A percentile compares a stretch with the other conserved stretches of the same genome.
phyloP scores from a whole-genome alignment of 495 filamentous ascomycete species.

The Ascobolus immersus region DNA sequence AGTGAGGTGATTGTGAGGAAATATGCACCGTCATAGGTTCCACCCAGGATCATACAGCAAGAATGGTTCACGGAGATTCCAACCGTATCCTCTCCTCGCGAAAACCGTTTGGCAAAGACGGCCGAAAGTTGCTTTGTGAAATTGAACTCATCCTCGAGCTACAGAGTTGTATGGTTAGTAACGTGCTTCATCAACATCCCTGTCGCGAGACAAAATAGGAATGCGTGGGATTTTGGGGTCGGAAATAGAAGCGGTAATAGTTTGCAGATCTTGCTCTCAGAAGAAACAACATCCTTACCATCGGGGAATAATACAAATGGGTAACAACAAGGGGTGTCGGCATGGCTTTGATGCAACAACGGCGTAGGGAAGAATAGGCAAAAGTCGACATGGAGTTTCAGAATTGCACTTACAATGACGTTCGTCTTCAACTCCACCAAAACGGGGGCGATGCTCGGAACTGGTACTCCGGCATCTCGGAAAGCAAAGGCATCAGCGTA shows the following conservation, averaged over 20 bases:
- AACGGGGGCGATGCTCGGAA: slow-evolving; percentile 20
- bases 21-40: slow-evolving; percentile 53
- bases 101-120: slow-evolving; percentile 45
- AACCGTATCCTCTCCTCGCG: slow-evolving; percentile 42
- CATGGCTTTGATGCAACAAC: too few species aligned
- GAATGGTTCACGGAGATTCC: slow-evolving; percentile 47
- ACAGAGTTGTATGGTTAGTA: slow-evolving; percentile 8
- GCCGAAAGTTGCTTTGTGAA: slow-evolving; percentile 45
- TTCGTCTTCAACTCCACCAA: slow-evolving; percentile 69
- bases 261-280: slow-evolving; percentile 1
- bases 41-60: slow-evolving; percentile 49
- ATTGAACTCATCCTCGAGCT: slow-evolving; percentile 42
- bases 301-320: not conserved
- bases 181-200: slow-evolving; percentile 1
- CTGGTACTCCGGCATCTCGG: slow-evolving; percentile 34
- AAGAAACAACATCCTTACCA: slow-evolving; percentile 3
- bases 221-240: not conserved
- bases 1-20: slow-evolving; percentile 52
- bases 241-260: slow-evolving; percentile 1
- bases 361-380: too few species aligned
- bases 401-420: slow-evolving; percentile 33
- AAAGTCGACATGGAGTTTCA: not conserved
- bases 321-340: not conserved
- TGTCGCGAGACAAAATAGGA: not conserved
- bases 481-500: slow-evolving; percentile 35